Conservation (phyloP, 2,329 filamentous ascomycete species). For the Dactylellina haptotyla region DNA sequence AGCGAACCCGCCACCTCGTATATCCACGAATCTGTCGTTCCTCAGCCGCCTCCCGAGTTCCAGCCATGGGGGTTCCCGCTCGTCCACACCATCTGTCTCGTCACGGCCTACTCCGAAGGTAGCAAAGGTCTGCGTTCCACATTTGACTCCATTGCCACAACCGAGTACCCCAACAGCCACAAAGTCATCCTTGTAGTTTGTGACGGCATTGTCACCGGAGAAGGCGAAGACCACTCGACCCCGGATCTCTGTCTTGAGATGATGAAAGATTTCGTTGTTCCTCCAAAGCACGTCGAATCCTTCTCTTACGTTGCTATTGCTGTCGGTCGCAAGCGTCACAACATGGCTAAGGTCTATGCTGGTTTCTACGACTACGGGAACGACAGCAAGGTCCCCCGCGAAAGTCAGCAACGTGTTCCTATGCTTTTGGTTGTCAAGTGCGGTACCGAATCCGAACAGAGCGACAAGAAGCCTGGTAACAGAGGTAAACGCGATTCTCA, state of each 20-base stretch:
- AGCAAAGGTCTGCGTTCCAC: constrained; percentile 92
- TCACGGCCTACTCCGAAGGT: constrained; percentile 97
- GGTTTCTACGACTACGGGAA: constrained; percentile 97
- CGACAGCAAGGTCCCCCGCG: constrained; percentile 78
- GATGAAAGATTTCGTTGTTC: constrained; percentile 89
- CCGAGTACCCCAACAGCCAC: constrained; percentile 99
- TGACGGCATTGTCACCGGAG: constrained; percentile 96
- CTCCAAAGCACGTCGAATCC: constrained; percentile 81
- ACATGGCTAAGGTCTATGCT: constrained; percentile 98
- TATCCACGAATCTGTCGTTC: constrained; percentile 93
- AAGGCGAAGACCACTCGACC: constrained; percentile 84
- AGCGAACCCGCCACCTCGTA: constrained; percentile 61
- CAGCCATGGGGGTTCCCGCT: constrained; percentile 96
- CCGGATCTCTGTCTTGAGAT: constrained; percentile 90
- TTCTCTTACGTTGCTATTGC: constrained; percentile 98
- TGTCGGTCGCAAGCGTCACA: constrained; percentile 95
- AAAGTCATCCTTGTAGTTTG: constrained; percentile 96
- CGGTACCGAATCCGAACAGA: constrained; percentile 86
- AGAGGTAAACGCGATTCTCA: constrained; percentile 98
- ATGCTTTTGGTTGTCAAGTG: constrained; percentile 98
- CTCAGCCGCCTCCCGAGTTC: constrained; percentile 95
- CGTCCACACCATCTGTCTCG: constrained; percentile 90
- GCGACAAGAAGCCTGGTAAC: constrained; percentile 89
- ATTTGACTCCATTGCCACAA: constrained; percentile 93
- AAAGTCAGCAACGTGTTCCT: constrained; percentile 94